Evolutionary conservation across 331 rosid genomes (phyloP).

Genomic region (Acacia concinna): DNA sequence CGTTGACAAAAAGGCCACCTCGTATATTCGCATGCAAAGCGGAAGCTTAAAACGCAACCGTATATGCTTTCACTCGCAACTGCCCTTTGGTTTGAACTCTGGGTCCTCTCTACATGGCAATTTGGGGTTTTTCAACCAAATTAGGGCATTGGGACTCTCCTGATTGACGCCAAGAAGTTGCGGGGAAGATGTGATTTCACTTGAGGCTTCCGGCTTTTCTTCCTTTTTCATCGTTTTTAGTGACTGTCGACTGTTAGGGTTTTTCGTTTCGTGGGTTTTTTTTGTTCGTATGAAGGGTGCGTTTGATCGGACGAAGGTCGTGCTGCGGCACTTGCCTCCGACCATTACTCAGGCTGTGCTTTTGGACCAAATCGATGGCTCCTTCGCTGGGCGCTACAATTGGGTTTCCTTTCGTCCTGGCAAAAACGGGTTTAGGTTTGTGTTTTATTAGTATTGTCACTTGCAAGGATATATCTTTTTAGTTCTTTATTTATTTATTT

Average conservation of each 20-base stretch:
- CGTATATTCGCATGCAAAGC: neutral
- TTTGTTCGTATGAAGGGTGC: constrained; percentile 36
- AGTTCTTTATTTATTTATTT: accelerated
- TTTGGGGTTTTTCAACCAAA: constrained; percentile 12
- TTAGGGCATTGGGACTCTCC: constrained; percentile 32
- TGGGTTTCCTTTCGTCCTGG: constrained; percentile 54
- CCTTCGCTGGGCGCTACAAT: constrained; percentile 52
- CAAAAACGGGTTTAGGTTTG: constrained; percentile 36
- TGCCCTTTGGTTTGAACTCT: neutral
- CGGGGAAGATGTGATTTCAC: constrained; percentile 37
- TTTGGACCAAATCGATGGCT: constrained; percentile 40
- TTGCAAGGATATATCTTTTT: neutral
- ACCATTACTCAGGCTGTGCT: constrained; percentile 40
- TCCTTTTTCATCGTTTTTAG: neutral
- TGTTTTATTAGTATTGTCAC: neutral
- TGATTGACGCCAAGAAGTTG: neutral
- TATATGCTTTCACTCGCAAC: constrained; percentile 22
- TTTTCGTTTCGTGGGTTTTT: constrained; percentile 11
- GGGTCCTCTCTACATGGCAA: neutral
- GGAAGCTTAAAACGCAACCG: constrained; percentile 23
- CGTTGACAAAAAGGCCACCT: constrained; percentile 6
- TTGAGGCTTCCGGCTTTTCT: neutral
- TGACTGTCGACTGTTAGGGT: constrained; percentile 42
- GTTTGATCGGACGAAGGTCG: constrained; percentile 64
- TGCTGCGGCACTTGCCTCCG: constrained; percentile 63